A percentile compares a stretch with the other conserved stretches of the same genome.
These are phyloP conservation scores for Schizonepeta tenuifolia DNA, from an alignment of 257 asterid genomes.

Conservation along the genomic window DNA sequence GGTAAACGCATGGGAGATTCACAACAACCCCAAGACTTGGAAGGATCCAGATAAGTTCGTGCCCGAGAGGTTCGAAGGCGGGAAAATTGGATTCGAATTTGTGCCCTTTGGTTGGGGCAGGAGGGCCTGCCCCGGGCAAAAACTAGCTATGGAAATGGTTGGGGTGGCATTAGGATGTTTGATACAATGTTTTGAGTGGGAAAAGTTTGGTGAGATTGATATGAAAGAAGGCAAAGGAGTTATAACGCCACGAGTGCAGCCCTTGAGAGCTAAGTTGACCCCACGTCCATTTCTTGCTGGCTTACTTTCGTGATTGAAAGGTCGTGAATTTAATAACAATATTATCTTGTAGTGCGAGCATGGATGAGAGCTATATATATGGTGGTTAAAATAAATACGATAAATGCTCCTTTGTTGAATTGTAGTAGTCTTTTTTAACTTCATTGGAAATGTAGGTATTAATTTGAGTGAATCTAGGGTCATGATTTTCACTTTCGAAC, in stretches of 20 bases:
- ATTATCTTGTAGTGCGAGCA: background rate
- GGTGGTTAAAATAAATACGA: background rate
- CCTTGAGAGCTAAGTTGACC: conserved; percentile 37
- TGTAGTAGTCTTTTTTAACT: no score
- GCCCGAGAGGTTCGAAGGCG: conserved; percentile 41
- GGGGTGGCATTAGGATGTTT: conserved; percentile 43
- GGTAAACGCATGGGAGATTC: conserved; percentile 47
- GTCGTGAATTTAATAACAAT: background rate
- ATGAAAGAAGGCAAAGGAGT: conserved; percentile 30
- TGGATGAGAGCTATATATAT: background rate
- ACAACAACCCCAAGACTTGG: conserved; percentile 34
- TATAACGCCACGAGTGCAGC: conserved; percentile 35
- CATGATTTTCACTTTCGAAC: no score
- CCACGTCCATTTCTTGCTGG: conserved; percentile 32
- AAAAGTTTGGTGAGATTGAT: conserved; percentile 35
- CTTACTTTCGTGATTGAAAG: conserved; percentile 15
- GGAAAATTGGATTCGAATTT: conserved; percentile 27
- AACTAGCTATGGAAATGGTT: conserved; percentile 38
- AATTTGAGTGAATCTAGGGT: background rate
- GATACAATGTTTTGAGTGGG: conserved; percentile 50
- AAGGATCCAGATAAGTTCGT: conserved; percentile 31
- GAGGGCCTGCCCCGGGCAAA: conserved; percentile 49
- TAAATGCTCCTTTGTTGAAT: background rate
- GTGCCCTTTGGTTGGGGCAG: conserved; percentile 49
- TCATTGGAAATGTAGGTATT: background rate